Base-by-base conservation (phyloP, 2,329 filamentous ascomycete genomes). In the Diatrype stigma region DNA sequence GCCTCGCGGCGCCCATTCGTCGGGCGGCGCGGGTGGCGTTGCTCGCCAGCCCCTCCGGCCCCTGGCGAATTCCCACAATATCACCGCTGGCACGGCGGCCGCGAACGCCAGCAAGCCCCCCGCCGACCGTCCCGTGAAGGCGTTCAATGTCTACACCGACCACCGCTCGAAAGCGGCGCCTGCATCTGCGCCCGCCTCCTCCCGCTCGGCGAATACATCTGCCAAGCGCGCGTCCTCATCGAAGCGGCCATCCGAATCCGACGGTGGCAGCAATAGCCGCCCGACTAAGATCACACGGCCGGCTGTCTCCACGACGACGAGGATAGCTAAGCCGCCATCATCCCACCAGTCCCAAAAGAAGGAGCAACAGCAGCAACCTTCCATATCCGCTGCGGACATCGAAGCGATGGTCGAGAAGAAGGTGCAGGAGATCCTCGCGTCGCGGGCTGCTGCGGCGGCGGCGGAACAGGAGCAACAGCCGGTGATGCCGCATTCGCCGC, bases 361-460 rank as follows among this genome's bases (percentile, higher is more conserved):
- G 34, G 34, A 6, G 6, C 59, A 51, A 3, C 57, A 59, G 44
- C 54, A 54, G 1, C 34, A 22, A 10, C 50, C 46, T 37, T 60
- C 68, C 42, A 77, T 90, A 8, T 87, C 85, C 0, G 81, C 85
- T 17, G 86, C 84, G 12, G 86, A 85, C 48, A 95, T 97, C 53
- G 92, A 96, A 67, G 89, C 91, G 37, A 85, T 96, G 72, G 90
- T 97, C 1, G 89, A 96, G 69, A 89, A 87, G 60, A 96, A 96
- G 63, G 89, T 97, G 1, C 86, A 87, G 53, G 91, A 96, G 71
- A 91, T 94, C 34, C 76, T 97, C 1, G 90, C 92, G 0, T 85
- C 86, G n/a, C 82, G 87, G 48, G 83, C 81, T 14, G 30, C 30
- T 14, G 30, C 12, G 16, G 34, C 34, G 12, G 34, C 6, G 1